phyloP scores from a whole-genome alignment of 148 eudicot genomes.

The Chenopodium suecicum region DNA sequence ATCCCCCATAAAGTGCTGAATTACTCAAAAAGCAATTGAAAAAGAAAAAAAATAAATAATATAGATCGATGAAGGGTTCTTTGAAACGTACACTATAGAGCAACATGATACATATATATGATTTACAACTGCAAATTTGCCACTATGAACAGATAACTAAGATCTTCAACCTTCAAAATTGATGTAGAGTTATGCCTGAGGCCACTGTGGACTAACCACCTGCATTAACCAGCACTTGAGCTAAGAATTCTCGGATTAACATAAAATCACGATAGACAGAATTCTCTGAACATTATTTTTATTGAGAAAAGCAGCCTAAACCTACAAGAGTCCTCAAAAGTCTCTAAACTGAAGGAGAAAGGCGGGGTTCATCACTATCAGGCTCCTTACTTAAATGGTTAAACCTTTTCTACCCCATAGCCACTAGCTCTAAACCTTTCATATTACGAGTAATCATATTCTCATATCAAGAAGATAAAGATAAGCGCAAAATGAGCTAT shows the following conservation, averaged over 20 bases:
- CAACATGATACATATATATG: neutral
- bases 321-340: neutral
- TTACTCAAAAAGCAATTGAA: neutral
- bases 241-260: too few species aligned
- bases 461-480: too few species aligned
- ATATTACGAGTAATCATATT: too few species aligned
- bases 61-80: neutral
- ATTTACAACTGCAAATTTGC: neutral
- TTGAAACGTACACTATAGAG: neutral
- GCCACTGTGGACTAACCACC: slow-evolving; percentile 99
- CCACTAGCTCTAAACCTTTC: too few species aligned
- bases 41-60: neutral
- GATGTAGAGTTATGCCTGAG: slow-evolving; percentile 42
- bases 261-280: too few species aligned
- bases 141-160: neutral
- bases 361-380: neutral
- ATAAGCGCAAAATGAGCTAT: neutral
- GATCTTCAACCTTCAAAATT: neutral
- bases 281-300: too few species aligned
- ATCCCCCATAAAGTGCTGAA: neutral
- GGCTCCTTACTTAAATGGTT: too few species aligned
- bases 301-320: neutral
- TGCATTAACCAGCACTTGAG: slow-evolving; percentile 29
- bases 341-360: neutral
- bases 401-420: too few species aligned